Evolutionary conservation across 1,284 basidiomycete genomes (phyloP), one percentile per base, ranked within the genome.

Genomic region (Tylopilus sp.): DNA sequence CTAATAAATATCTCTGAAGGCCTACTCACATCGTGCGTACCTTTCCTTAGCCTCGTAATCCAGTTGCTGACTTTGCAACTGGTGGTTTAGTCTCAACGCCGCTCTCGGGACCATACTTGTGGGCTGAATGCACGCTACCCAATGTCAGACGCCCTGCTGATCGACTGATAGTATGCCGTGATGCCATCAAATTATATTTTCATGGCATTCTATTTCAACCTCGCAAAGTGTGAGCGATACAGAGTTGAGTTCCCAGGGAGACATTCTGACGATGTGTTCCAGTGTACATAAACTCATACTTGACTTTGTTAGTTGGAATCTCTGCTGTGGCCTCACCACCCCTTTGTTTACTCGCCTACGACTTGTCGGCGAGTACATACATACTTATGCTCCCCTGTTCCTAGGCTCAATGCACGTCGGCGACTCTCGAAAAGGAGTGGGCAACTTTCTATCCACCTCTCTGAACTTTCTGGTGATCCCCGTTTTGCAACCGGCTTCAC

Each of bases 11-110:
- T 26, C 25, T 10, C 42, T 13, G 15, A 40, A 69, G 67, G 67
- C 18, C 39, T 67, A 6, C 68, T 81, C 33, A 79, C 79, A 26
- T 74, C 75, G 78, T 80, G 25, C 23, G 58, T 37, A 33, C 13
- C 2, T 18, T 36, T 19, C 8, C 31, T 4, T 6, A 30, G 6
- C 12, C 16, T 2, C 35, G 13, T 5, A 2, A 37, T 28, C 13
- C 8, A 4, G 9, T 8, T 8, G 2, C 30, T 40, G 13, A 51
- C 21, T 21, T 35, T 34, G 15, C n/a, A 28, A 35, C 5, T 42
- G 18, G 25, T 2, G 8, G 23, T 3, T 1, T 35, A 81, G 79
- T 4, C 42, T 80, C 10, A 73, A 78, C 45, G 73, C 78, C 9
- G 62, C 66, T 8, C 55, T 75, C 16, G 76, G 77, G 6, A 68